Evolutionary conservation across 176 grass and related monocot genomes (phyloP).

Genomic region (Oryza australiensis): DNA sequence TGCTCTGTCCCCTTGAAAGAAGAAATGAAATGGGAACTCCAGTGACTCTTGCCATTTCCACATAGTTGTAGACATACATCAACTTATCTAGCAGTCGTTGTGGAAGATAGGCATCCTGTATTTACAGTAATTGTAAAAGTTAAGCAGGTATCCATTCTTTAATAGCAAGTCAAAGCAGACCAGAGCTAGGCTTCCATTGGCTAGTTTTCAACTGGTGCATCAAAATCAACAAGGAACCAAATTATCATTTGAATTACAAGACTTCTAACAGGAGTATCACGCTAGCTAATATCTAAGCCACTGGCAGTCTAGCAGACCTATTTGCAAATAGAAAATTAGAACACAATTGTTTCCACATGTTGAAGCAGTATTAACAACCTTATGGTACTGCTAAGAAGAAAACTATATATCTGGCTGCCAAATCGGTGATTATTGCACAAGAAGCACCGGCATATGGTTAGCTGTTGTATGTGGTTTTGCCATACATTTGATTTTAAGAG

Average conservation of each 20-base stretch:
- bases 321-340: neutral
- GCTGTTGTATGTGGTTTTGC: too few species aligned
- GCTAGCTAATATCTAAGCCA: constrained; percentile 17
- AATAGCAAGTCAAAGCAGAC: neutral
- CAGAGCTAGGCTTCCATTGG: neutral
- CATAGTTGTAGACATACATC: constrained; percentile 99
- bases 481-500: too few species aligned
- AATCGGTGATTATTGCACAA: too few species aligned
- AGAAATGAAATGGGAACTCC: constrained; percentile 97
- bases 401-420: too few species aligned
- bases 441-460: too few species aligned
- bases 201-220: constrained; percentile 9
- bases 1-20: constrained; percentile 93
- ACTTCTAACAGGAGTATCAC: constrained; percentile 1
- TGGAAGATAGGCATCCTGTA: constrained; percentile 96
- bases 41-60: constrained; percentile 99
- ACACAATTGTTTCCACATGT: neutral
- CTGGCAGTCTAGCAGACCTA: constrained; percentile 1
- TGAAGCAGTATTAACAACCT: neutral
- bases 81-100: constrained; percentile 95
- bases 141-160: neutral
- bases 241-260: neutral
- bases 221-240: constrained; percentile 11
- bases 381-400: neutral
- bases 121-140: constrained; percentile 33